Evolutionary conservation across 192 early-diverging fungal genomes (phyloP), one percentile per base, ranked within the genome.

Genomic region (Dispira simplex): DNA sequence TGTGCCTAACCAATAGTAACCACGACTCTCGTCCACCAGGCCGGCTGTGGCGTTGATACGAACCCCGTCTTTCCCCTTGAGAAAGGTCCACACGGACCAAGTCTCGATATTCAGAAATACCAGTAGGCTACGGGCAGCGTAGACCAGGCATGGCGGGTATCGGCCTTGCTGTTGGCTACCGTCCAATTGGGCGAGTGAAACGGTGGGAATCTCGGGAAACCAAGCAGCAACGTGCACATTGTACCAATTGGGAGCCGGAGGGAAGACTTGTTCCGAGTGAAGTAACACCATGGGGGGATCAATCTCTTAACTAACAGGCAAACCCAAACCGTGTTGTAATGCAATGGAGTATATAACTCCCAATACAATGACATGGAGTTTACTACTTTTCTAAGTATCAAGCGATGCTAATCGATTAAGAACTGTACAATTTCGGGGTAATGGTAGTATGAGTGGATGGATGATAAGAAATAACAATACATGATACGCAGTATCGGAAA

Each of bases 171-270:
- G 25, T 3, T 56, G 13, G 8, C 54, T 13, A 56, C 10, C 25
- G n/a, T 13, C 13, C 12, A 27, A n/a, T 26, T 26, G 54, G 54
- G 20, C 25, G 16, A 51, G 1, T 16, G 18, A 20, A 51, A 23
- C 48, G 48, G 48, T 23, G 48, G 16, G 18, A 16, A 12, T 21
- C 25, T 25, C 16, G 21, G 58, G 28, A 5, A 60, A 14, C 21
- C 32, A 21, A 43, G 4, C 39, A 10, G 58, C 58, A 10, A 44
- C 39, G 13, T 60, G 58, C 13, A 32, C 25, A 43, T 43, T 60
- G 58, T 60, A 60, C 58, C 58, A 60, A 43, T 60, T 60, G 14
- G 58, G 58, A 11, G 58, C 58, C 9, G 58, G 58, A 12, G 39
- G 39, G 13, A 60, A 27, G 2, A 44, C 27, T 44, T 13, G 20